Conservation (phyloP, 1,284 basidiomycete species). For the Ustilago cynodontis region DNA sequence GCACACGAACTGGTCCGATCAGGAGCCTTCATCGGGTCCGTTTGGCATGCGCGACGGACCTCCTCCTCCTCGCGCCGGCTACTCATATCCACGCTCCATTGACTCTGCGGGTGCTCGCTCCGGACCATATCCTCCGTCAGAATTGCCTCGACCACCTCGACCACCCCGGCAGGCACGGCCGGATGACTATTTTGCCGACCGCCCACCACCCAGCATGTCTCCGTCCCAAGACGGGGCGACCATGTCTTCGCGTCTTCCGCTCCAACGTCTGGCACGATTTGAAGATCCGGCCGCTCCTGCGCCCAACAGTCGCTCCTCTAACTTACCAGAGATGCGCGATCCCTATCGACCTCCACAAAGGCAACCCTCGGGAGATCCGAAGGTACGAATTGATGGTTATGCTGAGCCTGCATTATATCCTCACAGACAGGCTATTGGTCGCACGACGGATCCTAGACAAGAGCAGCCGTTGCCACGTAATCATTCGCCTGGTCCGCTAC, state of each 20-base stretch:
- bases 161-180: slow-evolving; percentile 16
- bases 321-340: slow-evolving; percentile 13
- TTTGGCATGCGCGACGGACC: slow-evolving; percentile 14
- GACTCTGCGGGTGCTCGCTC: slow-evolving; percentile 15
- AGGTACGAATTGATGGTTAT: slow-evolving; percentile 20
- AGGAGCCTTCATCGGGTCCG: slow-evolving; percentile 7
- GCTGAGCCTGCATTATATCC: slow-evolving; percentile 23
- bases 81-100: slow-evolving; percentile 7
- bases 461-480: slow-evolving; percentile 14
- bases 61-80: slow-evolving; percentile 3
- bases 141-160: slow-evolving; percentile 31
- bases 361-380: slow-evolving; percentile 18
- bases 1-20: slow-evolving; percentile 19
- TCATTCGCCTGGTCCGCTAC: slow-evolving; percentile 19
- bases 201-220: background rate
- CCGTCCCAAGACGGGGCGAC: slow-evolving; percentile 7
- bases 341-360: slow-evolving; percentile 15
- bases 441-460: slow-evolving; percentile 18
- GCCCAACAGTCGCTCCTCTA: slow-evolving; percentile 12
- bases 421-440: slow-evolving; percentile 4
- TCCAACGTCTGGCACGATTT: slow-evolving; percentile 15
- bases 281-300: background rate
- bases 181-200: slow-evolving; percentile 29
- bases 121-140: slow-evolving; percentile 22
- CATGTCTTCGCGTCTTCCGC: slow-evolving; percentile 18